These are phyloP conservation scores for Rhodotorula sp. DNA, from an alignment of 1,284 basidiomycete genomes.

Conservation along the genomic window DNA sequence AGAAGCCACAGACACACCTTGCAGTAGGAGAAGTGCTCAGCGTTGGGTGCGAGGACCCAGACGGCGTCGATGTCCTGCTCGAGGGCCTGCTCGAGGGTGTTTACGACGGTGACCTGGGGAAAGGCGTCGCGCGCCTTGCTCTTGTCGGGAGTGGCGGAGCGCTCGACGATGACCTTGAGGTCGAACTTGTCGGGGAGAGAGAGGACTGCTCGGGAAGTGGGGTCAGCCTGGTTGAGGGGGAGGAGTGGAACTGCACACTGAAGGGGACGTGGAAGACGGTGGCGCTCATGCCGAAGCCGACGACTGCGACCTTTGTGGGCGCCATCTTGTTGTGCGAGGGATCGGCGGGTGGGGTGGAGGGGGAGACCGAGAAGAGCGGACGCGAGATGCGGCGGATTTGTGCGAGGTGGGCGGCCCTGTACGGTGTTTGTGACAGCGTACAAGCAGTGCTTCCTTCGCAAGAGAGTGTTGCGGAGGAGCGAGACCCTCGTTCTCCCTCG, in stretches of 20 bases:
- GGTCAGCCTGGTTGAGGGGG: not conserved
- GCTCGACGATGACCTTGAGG: constrained; percentile 64
- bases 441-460: too few relatives aligned
- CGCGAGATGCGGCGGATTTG: not conserved
- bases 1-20: constrained; percentile 49
- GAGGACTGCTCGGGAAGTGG: constrained; percentile 53
- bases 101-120: constrained; percentile 37
- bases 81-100: constrained; percentile 33
- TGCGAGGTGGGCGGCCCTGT: not conserved
- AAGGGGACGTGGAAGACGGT: constrained; percentile 69
- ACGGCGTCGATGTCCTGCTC: constrained; percentile 55
- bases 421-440: too few relatives aligned
- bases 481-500: too few relatives aligned
- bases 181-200: constrained; percentile 72
- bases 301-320: constrained; percentile 38
- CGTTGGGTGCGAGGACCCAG: constrained; percentile 74
- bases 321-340: not conserved
- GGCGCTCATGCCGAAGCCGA: constrained; percentile 42
- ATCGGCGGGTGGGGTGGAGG: not conserved
- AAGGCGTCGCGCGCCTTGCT: constrained; percentile 40
- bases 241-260: constrained; percentile 32
- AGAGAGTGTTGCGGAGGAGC: too few relatives aligned
- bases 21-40: constrained; percentile 69
- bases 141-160: constrained; percentile 41
- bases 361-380: not conserved